A percentile compares a stretch with the other conserved stretches of the same genome.
Conservation (phyloP, 208 protist genomes). For the Wallacemonas rigidus region DNA sequence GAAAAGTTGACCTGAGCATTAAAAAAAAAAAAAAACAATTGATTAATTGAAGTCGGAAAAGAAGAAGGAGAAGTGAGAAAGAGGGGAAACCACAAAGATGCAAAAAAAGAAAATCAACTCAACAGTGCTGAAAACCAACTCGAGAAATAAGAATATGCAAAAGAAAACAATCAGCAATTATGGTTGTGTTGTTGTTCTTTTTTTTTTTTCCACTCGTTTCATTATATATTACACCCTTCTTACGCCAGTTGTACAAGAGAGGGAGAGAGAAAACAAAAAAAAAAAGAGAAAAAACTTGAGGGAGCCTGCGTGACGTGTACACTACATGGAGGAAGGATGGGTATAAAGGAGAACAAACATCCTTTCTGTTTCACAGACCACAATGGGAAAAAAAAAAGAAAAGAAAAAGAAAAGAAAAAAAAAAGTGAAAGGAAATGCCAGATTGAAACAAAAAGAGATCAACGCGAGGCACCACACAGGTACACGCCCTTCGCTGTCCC, state of each 20-base stretch:
- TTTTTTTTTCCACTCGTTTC: no score
- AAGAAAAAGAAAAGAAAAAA: slow-evolving; percentile 19
- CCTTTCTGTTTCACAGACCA: not conserved
- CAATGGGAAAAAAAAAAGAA: slow-evolving; percentile 16
- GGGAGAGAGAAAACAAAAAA: slow-evolving; percentile 19
- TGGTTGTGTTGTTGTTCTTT: no score
- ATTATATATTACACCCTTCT: no score
- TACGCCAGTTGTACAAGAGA: not conserved
- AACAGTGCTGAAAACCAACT: no score
- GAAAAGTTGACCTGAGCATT: no score
- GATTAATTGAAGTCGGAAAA: not conserved
- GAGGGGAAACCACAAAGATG: not conserved
- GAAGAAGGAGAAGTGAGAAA: slow-evolving; percentile 1
- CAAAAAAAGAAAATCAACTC: slow-evolving; percentile 19
- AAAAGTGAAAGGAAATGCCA: slow-evolving; percentile 1
- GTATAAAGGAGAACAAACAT: slow-evolving; percentile 5
- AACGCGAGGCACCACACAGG: not conserved
- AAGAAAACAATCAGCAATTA: no score
- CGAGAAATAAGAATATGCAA: no score
- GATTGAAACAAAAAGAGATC: not conserved
- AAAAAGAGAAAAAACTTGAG: slow-evolving; percentile 1
- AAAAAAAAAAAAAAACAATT: no score
- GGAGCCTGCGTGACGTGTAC: not conserved
- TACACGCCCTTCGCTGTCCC: not conserved
- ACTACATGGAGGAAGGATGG: not conserved